Evolutionary conservation across 129 eudicot genomes (phyloP), one percentile per base, ranked within the genome.

Genomic region (Tagetes erecta): DNA sequence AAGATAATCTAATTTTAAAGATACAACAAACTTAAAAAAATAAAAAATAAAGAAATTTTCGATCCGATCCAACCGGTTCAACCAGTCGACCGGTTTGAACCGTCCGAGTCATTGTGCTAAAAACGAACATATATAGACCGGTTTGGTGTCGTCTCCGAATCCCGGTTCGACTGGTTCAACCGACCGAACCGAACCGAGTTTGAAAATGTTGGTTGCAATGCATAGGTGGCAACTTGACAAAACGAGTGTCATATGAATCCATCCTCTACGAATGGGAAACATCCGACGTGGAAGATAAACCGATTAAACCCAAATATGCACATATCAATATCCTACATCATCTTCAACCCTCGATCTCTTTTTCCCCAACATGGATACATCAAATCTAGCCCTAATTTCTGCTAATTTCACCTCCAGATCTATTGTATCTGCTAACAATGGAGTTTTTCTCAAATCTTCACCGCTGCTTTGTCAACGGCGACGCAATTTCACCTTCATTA

Each of bases 211-310:
- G 27, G 27, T 20, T 20, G 27, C 27, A 20, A 20, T 46, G 51
- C 51, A 0, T 12, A 46, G n/a, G 51, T 46, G 51, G 51, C 52
- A 47, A 0, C 52, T 47, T 8, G 35, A 20, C 35, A 55, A 20
- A 30, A 58, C 3, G n/a, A 10, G 40, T 11, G 39, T 59, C 20
- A 59, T 33, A 20, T 20, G 27, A 20, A 20, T 20, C 27, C 27
- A 20, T 20, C 65, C 67, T 35, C 3, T 34, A 35, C 67, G 67
- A 35, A 35, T 62, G 67, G 67, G 67, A 62, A 36, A 9, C 67
- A 3, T 6, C 65, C 39, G 41, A 59, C 65, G 65, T 59, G 67
- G 67, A 36, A 27, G 67, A 62, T 62, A 36, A 62, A 62, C 44
- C 40, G 67, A 62, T 62, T 12, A 59, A 12, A 59, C 8, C 38